Evolutionary conservation across 257 asterid species (phyloP), one percentile per base, ranked within the genome.

Genomic region (Solanum sejunctum): DNA sequence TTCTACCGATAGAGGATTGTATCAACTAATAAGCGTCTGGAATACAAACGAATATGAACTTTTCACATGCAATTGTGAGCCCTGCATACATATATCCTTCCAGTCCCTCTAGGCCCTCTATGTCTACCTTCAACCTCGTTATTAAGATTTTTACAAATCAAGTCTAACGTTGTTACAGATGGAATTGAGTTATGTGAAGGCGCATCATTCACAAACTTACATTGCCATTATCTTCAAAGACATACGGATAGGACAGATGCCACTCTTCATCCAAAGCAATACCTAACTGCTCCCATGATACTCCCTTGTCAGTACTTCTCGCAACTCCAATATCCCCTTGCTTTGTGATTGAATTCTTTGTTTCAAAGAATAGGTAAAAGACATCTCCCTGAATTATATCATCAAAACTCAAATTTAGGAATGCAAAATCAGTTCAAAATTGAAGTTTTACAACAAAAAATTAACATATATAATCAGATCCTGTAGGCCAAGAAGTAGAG

Each of bases 291-390:
- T 94, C 90, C 99, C 99, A 97, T 4, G 98, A 94, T 17, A 92
- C 98, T 85, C 98, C 99, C 72, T 92, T 87, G 85, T 97, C 99
- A 21, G 83, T 51, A 86, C 98, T 97, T 85, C 86, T 89, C 60
- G 99, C 92, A 87, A 95, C 99, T 84, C 96, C 99, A 67, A 95
- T 97, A 87, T 97, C 99, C 80, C 99, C 99, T 92, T 94, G 98
- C 95, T 87, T 90, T 41, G 98, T 93, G 57, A 93, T 90, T n/a
- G 99, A 89, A 83, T 93, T 95, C 87, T 96, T 96, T 7, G 98
- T 92, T 89, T 96, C 98, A 49, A 91, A 93, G 84, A 96, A 96
- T 84, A 96, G 77, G 91, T 93, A 95, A 54, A 95, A 88, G 84
- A 86, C 85, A 88, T 94, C 91, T 23, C 92, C 99, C 99, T 96